Conservation (phyloP, 2,329 filamentous ascomycete species). For the Neurospora crassa region DNA sequence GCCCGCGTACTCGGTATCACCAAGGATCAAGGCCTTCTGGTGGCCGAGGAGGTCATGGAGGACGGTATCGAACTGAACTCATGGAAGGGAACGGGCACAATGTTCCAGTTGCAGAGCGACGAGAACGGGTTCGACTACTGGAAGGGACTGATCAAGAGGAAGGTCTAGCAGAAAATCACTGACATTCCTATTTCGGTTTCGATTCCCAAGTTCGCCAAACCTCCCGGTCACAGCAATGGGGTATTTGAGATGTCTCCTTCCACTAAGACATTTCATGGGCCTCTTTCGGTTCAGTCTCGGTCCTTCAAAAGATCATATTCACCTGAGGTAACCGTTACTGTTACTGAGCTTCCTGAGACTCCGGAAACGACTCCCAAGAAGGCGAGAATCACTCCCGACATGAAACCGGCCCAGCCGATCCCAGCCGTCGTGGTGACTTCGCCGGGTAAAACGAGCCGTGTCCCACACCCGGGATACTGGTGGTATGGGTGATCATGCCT, state of each 20-base stretch:
- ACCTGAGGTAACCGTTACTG: neutral
- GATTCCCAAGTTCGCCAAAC: neutral
- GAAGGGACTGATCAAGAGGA: constrained; percentile 73
- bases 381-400: neutral
- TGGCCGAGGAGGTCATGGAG: constrained; percentile 71
- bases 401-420: neutral
- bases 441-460: neutral
- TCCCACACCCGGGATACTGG: neutral
- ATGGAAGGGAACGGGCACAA: constrained; percentile 57
- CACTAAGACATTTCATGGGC: neutral
- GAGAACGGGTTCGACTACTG: constrained; percentile 99
- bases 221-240: neutral
- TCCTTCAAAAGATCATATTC: neutral
- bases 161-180: constrained; percentile 38
- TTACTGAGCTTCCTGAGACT: neutral
- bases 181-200: neutral
- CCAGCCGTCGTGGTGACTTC: neutral
- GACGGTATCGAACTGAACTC: constrained; percentile 38
- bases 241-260: neutral
- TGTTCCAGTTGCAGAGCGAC: constrained; percentile 84
- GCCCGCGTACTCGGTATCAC: constrained; percentile 82
- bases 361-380: neutral
- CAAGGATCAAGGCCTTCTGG: constrained; percentile 78
- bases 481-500: neutral
- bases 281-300: neutral